Base-by-base conservation (phyloP, 257 asterid genomes). In the Dorcoceras hygrometricum region DNA sequence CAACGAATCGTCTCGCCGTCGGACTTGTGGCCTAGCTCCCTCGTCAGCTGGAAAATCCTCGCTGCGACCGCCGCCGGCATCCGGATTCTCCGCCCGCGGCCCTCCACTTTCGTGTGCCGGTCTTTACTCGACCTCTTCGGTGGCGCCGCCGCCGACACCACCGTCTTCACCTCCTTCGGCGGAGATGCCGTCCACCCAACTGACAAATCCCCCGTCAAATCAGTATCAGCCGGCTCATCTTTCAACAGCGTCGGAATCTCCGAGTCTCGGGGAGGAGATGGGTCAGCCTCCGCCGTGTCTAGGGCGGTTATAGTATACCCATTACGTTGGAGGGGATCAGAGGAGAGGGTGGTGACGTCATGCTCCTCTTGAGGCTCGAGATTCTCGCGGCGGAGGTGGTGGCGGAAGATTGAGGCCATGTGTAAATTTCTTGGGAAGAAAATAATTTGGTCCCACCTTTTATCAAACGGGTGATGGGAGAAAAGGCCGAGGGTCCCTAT, bases 41-140 rank as follows among this genome's bases (percentile, higher is more conserved):
- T 70, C 14, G 96, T 89, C 65, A 89, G 75, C 61, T 86, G 95
- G 67, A 89, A 87, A 61, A 89, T 82, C 58, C 95, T 83, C 5
- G 96, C 93, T 0, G 96, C 96, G 69, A 92, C 85, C 6, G 92
- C 73, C 9, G 95, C 92, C 5, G 92, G 87, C 84, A 89, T 87
- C 0, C 96, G 95, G 51, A 89, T 81, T 65, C 96, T 79, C 75
- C 96, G 69, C 32, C 96, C 95, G 2, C 95, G 93, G 0, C 96
- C 96, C 79, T 89, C 93, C 63, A 89, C 96, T 74, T 89, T 89
- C 7, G 95, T 87, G 77, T 89, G 96, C 5, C 96, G 86, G 82
- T 89, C 96, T 72, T 87, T 89, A 39, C 79, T 81, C 25, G 87
- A 77, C 71, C 86, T 83, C 75, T 78, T 89, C 10, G 83, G 76